phyloP scores from a whole-genome alignment of 169 alveolate genomes.

The Plasmodium billcollinsi region DNA sequence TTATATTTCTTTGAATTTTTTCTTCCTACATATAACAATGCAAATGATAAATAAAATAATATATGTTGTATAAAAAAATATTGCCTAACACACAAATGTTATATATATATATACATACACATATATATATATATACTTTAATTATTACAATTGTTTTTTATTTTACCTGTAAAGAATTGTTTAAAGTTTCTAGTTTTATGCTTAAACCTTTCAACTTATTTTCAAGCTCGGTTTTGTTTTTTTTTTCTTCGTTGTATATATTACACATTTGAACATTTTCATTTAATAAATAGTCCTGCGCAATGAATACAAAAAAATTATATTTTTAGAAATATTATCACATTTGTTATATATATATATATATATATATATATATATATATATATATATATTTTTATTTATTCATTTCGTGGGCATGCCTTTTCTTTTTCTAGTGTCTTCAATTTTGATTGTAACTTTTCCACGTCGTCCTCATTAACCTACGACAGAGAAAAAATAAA shows the following conservation, averaged over 20 bases:
- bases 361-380: no score
- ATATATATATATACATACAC: not conserved
- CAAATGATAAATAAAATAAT: no score
- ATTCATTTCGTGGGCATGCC: not conserved
- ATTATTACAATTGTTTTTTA: not conserved
- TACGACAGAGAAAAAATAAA: not conserved
- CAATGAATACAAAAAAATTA: not conserved
- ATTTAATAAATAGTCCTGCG: constrained; percentile 19
- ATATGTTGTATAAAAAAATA: no score
- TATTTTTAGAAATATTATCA: no score
- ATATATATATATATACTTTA: not conserved
- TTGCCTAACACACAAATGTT: no score
- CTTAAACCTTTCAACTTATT: constrained; percentile 16
- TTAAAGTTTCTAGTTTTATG: constrained; percentile 32
- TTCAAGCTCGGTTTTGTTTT: constrained; percentile 25
- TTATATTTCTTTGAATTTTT: constrained; percentile 16
- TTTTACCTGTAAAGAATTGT: constrained; percentile 60
- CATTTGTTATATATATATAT: no score
- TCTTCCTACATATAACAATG: constrained; percentile 26
- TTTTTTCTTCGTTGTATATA: constrained; percentile 34
- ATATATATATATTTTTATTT: not conserved
- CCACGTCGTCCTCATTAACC: not conserved
- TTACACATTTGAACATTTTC: constrained; percentile 11
- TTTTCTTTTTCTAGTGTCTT: not conserved
- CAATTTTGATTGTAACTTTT: not conserved